Percentiles rank a stretch among this genome's conserved stretches.
These are phyloP conservation scores for Gymnopilus dilepis DNA, from an alignment of 768 basidiomycete species.

Conservation along the genomic window DNA sequence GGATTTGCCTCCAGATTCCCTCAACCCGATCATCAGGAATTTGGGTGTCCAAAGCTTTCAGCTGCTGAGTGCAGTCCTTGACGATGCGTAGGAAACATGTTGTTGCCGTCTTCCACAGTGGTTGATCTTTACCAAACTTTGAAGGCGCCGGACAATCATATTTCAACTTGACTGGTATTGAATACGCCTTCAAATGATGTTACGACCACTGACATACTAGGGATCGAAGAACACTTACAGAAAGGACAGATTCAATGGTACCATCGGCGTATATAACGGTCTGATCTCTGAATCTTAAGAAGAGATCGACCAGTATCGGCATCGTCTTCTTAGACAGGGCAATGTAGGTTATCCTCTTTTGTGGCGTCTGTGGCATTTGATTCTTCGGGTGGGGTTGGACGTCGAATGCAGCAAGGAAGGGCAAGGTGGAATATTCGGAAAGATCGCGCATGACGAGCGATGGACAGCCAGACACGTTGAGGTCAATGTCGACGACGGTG, in stretches of 20 bases:
- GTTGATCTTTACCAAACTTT: slow-evolving; percentile 84
- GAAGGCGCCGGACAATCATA: slow-evolving; percentile 93
- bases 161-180: slow-evolving; percentile 91
- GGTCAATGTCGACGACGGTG: slow-evolving; percentile 69
- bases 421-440: slow-evolving; percentile 84
- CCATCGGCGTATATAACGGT: slow-evolving; percentile 76
- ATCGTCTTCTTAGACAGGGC: slow-evolving; percentile 88
- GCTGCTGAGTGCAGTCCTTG: slow-evolving; percentile 62
- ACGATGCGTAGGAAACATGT: slow-evolving; percentile 75
- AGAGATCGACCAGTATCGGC: slow-evolving; percentile 84
- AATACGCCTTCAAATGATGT: slow-evolving; percentile 64
- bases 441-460: slow-evolving; percentile 84
- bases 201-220: not conserved
- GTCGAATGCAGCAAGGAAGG: slow-evolving; percentile 84
- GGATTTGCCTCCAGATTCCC: slow-evolving; percentile 83
- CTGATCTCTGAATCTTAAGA: slow-evolving; percentile 65
- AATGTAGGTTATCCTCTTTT: slow-evolving; percentile 84
- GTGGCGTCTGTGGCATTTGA: slow-evolving; percentile 47
- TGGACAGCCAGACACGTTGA: slow-evolving; percentile 62
- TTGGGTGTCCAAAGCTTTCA: slow-evolving; percentile 57
- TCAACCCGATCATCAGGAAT: slow-evolving; percentile 71
- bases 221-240: slow-evolving; percentile 50
- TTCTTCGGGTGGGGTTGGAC: slow-evolving; percentile 47
- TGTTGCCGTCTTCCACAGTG: slow-evolving; percentile 97
- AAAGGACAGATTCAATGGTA: slow-evolving; percentile 82